A percentile compares a stretch with the other conserved stretches of the same genome.
Conservation (phyloP, 352 stramenopile genomes). For the Globisporangium paddicum region DNA sequence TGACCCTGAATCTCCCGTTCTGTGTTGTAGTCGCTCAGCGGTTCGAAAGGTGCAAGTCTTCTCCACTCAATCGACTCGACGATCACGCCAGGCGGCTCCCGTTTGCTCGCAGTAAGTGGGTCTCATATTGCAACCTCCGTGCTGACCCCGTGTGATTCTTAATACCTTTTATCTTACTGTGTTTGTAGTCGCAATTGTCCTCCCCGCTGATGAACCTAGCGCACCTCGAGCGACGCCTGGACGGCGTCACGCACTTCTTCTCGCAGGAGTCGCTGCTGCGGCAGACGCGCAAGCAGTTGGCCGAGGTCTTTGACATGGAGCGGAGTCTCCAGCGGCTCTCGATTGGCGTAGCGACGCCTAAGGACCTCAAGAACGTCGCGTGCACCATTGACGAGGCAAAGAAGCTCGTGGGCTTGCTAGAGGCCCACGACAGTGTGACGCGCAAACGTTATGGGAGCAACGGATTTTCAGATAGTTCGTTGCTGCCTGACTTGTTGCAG, state of each 20-base stretch:
- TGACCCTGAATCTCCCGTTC: not conserved
- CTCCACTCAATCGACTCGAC: slow-evolving; percentile 65
- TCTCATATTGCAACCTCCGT: not conserved
- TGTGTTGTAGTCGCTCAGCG: slow-evolving; percentile 28
- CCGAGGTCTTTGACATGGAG: slow-evolving; percentile 67
- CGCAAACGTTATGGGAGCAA: not conserved
- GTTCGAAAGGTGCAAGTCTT: slow-evolving; percentile 56
- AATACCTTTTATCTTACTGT: not conserved
- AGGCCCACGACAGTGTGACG: slow-evolving; percentile 19
- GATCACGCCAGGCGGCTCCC: slow-evolving; percentile 53
- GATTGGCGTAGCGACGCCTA: slow-evolving; percentile 50
- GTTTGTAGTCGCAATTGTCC: slow-evolving; percentile 47
- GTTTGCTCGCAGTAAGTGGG: slow-evolving; percentile 49
- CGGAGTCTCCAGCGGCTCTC: slow-evolving; percentile 64
- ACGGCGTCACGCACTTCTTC: slow-evolving; percentile 53
- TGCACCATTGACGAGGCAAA: slow-evolving; percentile 48
- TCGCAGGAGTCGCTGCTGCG: slow-evolving; percentile 42
- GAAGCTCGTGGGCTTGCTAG: slow-evolving; percentile 26
- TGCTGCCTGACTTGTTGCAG: slow-evolving; percentile 23
- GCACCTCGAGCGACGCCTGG: slow-evolving; percentile 37
- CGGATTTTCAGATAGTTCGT: not conserved
- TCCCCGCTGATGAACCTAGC: slow-evolving; percentile 59
- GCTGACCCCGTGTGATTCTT: not conserved
- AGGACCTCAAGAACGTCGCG: slow-evolving; percentile 67
- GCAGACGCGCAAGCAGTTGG: slow-evolving; percentile 42